These are phyloP conservation scores for Elsinoe batatas DNA, from an alignment of 2,329 filamentous ascomycete species.

Conservation along the genomic window DNA sequence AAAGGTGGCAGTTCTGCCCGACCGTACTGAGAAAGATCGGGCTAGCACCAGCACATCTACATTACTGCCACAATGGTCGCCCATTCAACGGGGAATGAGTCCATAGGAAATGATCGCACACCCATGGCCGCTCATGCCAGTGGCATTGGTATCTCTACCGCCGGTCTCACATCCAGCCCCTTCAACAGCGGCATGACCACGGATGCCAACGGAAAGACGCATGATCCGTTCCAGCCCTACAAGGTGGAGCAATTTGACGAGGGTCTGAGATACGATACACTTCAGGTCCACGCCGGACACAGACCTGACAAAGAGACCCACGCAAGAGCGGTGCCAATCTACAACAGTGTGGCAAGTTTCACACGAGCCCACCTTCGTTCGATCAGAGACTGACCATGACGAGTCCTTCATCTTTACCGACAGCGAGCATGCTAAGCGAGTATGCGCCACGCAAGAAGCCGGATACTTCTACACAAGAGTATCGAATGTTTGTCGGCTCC, in stretches of 20 bases:
- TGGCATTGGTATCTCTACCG: neutral
- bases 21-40: too few species aligned
- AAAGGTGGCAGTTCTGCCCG: too few species aligned
- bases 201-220: neutral
- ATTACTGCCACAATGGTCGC: neutral
- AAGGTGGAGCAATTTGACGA: neutral
- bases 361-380: neutral
- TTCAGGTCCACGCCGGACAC: neutral
- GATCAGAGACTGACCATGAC: neutral
- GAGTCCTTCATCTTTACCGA: conserved; percentile 25
- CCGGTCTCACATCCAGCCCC: neutral
- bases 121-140: too few species aligned
- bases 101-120: neutral
- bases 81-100: neutral
- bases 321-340: neutral
- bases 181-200: neutral
- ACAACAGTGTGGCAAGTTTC: conserved; percentile 31
- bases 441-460: neutral
- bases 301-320: neutral
- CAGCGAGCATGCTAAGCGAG: neutral
- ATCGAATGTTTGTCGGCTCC: neutral
- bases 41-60: too few species aligned
- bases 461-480: neutral
- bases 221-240: neutral
- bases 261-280: neutral